Evolutionary conservation across 106 monocot species (phyloP), one percentile per base, ranked within the genome.

Genomic region (Phalaenopsis aphrodite): DNA sequence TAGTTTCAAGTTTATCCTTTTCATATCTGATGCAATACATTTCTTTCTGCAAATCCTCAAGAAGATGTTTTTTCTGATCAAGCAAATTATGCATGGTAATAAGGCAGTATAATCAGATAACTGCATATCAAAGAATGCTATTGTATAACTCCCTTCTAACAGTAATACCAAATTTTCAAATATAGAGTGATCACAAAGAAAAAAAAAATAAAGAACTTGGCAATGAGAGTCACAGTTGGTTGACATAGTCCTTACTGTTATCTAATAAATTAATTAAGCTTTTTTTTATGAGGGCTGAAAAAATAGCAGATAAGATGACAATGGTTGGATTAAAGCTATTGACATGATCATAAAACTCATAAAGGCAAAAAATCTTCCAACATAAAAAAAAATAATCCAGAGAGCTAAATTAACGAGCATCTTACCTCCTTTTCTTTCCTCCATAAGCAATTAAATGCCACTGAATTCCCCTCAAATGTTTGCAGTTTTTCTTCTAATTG

Each of bases 391-490:
- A 69, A 11, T 15, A 71, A 5, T 74, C 18, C 37, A 74, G 43
- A 14, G 30, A 42, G 42, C 67, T 72, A 17, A 72, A 72, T 16
- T 72, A 74, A 72, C 2, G 1, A 43, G 73, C 43, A 45, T 2
- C 2, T 55, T 91, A 96, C 94, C 96, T 88, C 81, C 85, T 90
- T 94, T 43, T 41, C 61, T 65, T 89, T 80, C 10, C 73, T 41
- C 87, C 87, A 92, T 24, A 64, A 79, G 71, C 19, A 78, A 77
- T 78, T 56, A 82, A 81, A 84, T 84, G 77, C 56, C 41, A 57
- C 77, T 23, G 84, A 72, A 82, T 79, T 80, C 56, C 57, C 80
- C 64, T 87, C 86, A n/a, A 86, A 24, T 48, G 39, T 48, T 81
- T 80, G 76, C 37, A 93, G 65, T 72, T 83, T 88, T 5, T 76